A percentile compares a stretch with the other conserved stretches of the same genome.
These are phyloP conservation scores for Amanita fuliginea DNA, from an alignment of 768 basidiomycete species.

Conservation along the genomic window DNA sequence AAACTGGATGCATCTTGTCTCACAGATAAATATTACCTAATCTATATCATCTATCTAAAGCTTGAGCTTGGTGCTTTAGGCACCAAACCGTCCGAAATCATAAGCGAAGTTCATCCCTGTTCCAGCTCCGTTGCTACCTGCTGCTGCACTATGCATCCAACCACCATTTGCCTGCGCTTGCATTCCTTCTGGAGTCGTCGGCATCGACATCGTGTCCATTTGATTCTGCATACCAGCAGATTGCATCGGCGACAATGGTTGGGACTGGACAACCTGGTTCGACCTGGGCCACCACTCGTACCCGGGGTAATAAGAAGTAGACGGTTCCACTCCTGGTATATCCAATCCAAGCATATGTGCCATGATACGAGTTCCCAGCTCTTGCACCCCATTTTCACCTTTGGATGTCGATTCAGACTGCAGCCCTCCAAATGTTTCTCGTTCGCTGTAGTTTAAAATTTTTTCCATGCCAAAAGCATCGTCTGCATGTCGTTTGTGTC, in stretches of 20 bases:
- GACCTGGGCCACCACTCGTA: conserved; percentile 60
- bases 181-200: background rate
- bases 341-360: conserved; percentile 64
- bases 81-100: conserved; percentile 11
- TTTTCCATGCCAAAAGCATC: conserved; percentile 55
- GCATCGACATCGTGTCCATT: conserved; percentile 2
- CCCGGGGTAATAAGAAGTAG: conserved; percentile 42
- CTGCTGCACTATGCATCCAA: background rate
- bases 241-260: conserved; percentile 11
- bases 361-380: conserved; percentile 55
- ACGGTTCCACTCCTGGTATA: conserved; percentile 52
- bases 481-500: conserved; percentile 48
- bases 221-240: conserved; percentile 5
- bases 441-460: conserved; percentile 30
- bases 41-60: background rate
- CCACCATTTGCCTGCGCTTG: background rate
- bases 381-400: conserved; percentile 41
- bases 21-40: conserved; percentile 3
- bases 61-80: too few relatives aligned
- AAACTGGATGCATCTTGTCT: conserved; percentile 2
- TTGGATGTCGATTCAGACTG: conserved; percentile 15
- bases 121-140: background rate
- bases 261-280: conserved; percentile 15
- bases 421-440: conserved; percentile 22
- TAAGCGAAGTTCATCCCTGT: conserved; percentile 10